These are phyloP conservation scores for Boletus sp. DNA, from an alignment of 768 basidiomycete genomes.

Conservation along the genomic window DNA sequence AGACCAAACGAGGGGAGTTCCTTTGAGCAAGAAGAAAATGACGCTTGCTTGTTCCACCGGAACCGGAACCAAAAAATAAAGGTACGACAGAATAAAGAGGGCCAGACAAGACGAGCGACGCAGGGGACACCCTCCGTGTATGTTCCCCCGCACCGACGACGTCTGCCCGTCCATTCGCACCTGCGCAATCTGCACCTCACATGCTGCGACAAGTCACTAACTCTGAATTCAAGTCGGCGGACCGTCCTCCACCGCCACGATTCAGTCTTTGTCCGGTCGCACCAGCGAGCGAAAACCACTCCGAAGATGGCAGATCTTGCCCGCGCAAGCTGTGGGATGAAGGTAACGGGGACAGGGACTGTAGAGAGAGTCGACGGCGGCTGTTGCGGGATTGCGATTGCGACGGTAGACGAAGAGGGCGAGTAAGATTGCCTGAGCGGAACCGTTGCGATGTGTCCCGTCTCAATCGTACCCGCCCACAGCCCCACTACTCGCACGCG, in stretches of 20 bases:
- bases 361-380: neutral
- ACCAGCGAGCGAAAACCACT: conserved; percentile 29
- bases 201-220: neutral
- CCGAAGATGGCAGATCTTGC: conserved; percentile 17
- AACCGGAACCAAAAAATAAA: no score
- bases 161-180: no score
- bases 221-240: conserved; percentile 9
- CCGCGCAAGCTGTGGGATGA: conserved; percentile 15
- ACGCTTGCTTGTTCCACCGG: no score
- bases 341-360: neutral
- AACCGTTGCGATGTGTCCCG: neutral
- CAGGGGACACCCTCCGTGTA: no score
- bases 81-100: no score
- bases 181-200: neutral
- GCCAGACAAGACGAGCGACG: no score
- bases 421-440: neutral
- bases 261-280: conserved; percentile 18
- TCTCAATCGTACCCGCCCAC: neutral
- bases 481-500: neutral
- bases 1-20: no score
- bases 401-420: neutral
- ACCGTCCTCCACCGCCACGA: conserved; percentile 26
- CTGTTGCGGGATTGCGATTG: conserved; percentile 2
- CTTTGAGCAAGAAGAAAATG: no score
- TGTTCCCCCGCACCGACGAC: no score